Conservation (phyloP, 306 rosid species). For the Cicer bijugum region DNA sequence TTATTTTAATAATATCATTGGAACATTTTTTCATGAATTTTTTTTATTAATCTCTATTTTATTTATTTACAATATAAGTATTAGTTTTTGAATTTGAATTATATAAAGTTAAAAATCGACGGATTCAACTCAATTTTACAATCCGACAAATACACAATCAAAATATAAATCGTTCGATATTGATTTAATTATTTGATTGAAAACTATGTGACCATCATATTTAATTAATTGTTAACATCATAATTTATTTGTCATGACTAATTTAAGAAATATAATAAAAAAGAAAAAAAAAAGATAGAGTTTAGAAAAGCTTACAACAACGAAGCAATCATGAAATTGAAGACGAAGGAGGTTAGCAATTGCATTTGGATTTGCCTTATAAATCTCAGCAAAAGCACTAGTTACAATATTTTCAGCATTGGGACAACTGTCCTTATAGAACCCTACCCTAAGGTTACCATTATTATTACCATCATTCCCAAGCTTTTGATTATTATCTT, state of each 20-base stretch:
- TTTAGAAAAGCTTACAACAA: constrained; percentile 52
- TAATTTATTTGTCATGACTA: not conserved
- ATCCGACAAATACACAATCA: not conserved
- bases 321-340: constrained; percentile 78
- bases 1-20: too few relatives aligned
- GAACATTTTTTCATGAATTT: too few relatives aligned
- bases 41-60: too few relatives aligned
- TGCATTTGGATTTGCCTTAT: constrained; percentile 32
- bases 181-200: not conserved
- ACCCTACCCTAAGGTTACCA: constrained; percentile 37
- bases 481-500: not conserved
- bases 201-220: not conserved
- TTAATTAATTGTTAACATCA: not conserved
- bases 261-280: not conserved
- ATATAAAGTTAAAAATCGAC: too few relatives aligned
- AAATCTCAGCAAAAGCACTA: not conserved
- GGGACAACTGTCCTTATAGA: constrained; percentile 54
- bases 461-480: not conserved
- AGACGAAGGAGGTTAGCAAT: constrained; percentile 61
- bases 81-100: too few relatives aligned
- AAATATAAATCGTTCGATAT: not conserved
- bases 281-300: not conserved
- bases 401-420: constrained; percentile 54
- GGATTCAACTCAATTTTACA: too few relatives aligned
- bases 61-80: too few relatives aligned